Percentiles rank a stretch among this genome's conserved stretches.
These are phyloP conservation scores for Roridomyces roridus DNA, from an alignment of 768 basidiomycete genomes.

Conservation along the genomic window DNA sequence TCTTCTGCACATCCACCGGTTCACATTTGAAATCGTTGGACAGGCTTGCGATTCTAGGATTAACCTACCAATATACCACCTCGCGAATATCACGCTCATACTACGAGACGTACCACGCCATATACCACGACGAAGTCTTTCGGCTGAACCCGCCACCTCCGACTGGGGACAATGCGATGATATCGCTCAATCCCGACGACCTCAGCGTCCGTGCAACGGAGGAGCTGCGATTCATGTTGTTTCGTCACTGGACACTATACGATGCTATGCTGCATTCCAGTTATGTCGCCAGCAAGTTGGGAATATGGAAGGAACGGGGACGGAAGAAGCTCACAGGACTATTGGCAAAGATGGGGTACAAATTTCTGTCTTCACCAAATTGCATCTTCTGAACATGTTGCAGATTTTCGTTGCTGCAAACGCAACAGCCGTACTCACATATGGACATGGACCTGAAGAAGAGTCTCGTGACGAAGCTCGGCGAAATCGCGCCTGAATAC, in stretches of 20 bases:
- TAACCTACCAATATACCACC: conserved; percentile 91
- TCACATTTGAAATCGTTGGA: neutral
- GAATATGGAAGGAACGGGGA: conserved; percentile 96
- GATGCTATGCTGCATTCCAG: conserved; percentile 98
- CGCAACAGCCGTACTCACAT: conserved; percentile 91
- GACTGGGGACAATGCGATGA: conserved; percentile 46
- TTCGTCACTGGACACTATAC: conserved; percentile 97
- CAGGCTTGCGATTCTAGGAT: conserved; percentile 92
- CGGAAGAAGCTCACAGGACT: conserved; percentile 88
- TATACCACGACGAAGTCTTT: conserved; percentile 91
- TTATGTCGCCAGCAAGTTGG: conserved; percentile 93
- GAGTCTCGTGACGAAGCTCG: conserved; percentile 78
- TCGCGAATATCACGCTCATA: conserved; percentile 85
- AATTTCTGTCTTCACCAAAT: conserved; percentile 26
- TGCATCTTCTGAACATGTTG: neutral
- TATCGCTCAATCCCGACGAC: conserved; percentile 81
- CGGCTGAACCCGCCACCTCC: conserved; percentile 78
- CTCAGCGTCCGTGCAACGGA: conserved; percentile 80
- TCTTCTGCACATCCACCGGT: neutral
- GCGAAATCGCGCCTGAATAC: conserved; percentile 92
- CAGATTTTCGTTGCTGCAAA: conserved; percentile 93
- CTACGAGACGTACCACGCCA: conserved; percentile 82
- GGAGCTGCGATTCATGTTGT: conserved; percentile 93
- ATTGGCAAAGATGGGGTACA: conserved; percentile 97
- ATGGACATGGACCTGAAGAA: conserved; percentile 97